Conservation (phyloP, 1,139 yeast genomes). For the Saccharomyces hybrid region DNA sequence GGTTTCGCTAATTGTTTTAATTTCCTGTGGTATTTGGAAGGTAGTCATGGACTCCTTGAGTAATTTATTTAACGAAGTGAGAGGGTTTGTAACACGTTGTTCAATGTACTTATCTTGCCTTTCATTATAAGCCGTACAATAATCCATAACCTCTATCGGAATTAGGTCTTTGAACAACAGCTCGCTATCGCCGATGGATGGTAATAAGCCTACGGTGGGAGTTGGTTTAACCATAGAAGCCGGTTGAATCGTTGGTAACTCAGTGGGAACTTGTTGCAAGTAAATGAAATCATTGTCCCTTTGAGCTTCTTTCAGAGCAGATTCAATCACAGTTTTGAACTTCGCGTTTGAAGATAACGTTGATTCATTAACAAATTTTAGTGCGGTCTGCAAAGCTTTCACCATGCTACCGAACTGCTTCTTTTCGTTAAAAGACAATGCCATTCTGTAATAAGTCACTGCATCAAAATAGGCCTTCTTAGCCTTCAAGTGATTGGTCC, state of each 20-base stretch:
- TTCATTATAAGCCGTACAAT: conserved; percentile 61
- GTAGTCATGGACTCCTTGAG: conserved; percentile 28
- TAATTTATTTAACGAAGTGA: conserved; percentile 43
- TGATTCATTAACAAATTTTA: conserved; percentile 40
- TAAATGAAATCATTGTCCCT: conserved; percentile 78
- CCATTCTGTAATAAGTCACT: conserved; percentile 58
- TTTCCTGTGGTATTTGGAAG: conserved; percentile 7
- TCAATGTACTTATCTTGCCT: conserved; percentile 53
- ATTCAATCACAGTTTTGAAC: conserved; percentile 39
- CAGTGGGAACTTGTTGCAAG: conserved; percentile 54
- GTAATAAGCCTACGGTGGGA: conserved; percentile 28
- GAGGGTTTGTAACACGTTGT: conserved; percentile 45
- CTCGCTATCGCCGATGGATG: background rate
- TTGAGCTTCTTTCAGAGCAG: conserved; percentile 50
- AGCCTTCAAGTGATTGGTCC: conserved; percentile 58
- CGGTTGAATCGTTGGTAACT: conserved; percentile 41
- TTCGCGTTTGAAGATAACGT: conserved; percentile 41
- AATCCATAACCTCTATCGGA: conserved; percentile 61
- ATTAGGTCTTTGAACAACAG: conserved; percentile 49
- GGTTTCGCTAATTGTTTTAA: background rate
- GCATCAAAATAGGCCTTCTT: conserved; percentile 51
- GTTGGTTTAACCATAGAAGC: conserved; percentile 53
- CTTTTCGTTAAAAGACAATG: conserved; percentile 43
- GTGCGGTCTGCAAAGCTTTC: conserved; percentile 29
- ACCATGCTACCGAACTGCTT: conserved; percentile 53